Evolutionary conservation across 257 asterid species (phyloP).

Genomic region (Henckelia pumila): DNA sequence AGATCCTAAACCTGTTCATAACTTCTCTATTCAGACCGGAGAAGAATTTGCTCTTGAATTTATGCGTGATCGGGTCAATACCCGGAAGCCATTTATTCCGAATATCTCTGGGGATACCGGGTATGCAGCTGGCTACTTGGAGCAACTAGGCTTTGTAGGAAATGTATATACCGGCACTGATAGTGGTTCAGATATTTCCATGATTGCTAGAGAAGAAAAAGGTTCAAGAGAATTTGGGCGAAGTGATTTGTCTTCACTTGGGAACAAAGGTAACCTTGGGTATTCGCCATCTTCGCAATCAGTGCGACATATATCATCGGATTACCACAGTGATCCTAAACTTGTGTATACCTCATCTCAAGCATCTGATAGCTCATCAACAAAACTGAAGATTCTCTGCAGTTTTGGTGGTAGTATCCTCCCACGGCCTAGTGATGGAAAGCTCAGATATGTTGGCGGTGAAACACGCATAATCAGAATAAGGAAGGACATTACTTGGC

Average conservation of each 20-base stretch:
- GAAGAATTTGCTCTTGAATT: constrained; percentile 91
- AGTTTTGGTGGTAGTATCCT: constrained; percentile 89
- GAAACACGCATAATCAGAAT: constrained; percentile 83
- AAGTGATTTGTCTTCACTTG: constrained; percentile 38
- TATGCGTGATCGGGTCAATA: constrained; percentile 77
- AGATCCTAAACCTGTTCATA: constrained; percentile 65
- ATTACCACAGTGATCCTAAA: constrained; percentile 33
- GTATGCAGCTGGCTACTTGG: constrained; percentile 53
- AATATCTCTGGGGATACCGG: constrained; percentile 55
- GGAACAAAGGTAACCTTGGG: constrained; percentile 39
- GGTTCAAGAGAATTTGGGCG: constrained; percentile 39
- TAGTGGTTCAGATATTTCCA: constrained; percentile 38
- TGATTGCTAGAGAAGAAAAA: constrained; percentile 42
- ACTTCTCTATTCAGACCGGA: constrained; percentile 92
- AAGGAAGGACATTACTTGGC: constrained; percentile 69
- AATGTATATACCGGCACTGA: constrained; percentile 38
- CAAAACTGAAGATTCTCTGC: constrained; percentile 71
- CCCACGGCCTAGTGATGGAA: constrained; percentile 93
- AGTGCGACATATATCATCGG: constrained; percentile 40
- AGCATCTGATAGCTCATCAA: constrained; percentile 48
- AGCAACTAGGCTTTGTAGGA: constrained; percentile 58
- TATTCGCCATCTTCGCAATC: constrained; percentile 36
- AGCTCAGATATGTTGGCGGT: constrained; percentile 93
- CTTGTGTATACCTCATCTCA: constrained; percentile 52
- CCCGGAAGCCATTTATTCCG: constrained; percentile 49